A percentile compares a stretch with the other conserved stretches of the same genome.
Conservation (phyloP, 441 rosid species). For the Syzygium malaccense region DNA sequence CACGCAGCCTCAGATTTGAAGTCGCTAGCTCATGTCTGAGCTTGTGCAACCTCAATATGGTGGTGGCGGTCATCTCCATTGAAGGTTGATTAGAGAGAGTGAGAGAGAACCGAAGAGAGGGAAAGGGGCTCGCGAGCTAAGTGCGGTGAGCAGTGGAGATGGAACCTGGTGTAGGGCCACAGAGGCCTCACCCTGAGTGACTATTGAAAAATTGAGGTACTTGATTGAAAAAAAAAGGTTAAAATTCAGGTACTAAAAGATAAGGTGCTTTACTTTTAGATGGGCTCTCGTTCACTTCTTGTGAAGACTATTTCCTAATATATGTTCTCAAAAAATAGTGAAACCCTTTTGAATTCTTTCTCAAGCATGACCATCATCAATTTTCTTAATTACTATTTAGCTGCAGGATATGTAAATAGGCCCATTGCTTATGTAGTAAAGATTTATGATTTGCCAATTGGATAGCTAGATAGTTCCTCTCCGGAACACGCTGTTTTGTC, state of each 20-base stretch:
- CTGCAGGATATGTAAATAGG: neutral
- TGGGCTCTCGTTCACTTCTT: neutral
- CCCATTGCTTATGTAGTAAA: neutral
- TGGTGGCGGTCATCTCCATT: neutral
- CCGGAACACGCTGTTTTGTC: neutral
- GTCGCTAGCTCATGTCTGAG: neutral
- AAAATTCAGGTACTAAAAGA: neutral
- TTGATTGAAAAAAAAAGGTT: neutral
- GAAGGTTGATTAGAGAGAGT: neutral
- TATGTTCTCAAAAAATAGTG: neutral
- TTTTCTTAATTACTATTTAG: neutral
- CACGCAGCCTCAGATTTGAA: neutral
- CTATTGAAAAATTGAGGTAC: neutral
- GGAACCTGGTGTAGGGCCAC: neutral
- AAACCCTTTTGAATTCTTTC: neutral
- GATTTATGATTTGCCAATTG: neutral
- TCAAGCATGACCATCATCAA: neutral
- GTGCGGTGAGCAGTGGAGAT: neutral
- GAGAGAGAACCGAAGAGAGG: neutral
- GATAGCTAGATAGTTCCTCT: neutral
- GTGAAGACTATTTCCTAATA: neutral
- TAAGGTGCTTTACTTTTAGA: neutral
- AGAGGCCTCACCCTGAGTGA: neutral
- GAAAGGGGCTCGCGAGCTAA: neutral
- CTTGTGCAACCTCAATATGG: neutral